Evolutionary conservation across 352 stramenopile species (phyloP).

Genomic region (Plasmopara viticola): DNA sequence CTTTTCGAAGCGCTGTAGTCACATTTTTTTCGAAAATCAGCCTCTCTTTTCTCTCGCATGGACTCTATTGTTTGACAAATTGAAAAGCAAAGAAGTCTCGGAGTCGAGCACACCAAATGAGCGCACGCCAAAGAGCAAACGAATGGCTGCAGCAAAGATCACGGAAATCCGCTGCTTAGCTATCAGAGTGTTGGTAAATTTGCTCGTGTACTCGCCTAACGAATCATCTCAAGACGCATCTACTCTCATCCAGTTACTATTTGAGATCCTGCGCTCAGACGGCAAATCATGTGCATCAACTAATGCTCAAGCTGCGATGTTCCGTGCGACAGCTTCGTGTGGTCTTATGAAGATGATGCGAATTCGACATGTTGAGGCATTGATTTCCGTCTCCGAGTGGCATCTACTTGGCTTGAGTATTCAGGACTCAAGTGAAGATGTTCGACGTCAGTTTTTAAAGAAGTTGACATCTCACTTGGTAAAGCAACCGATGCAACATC

Average conservation of each 20-base stretch:
- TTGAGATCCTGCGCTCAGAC: slow-evolving; percentile 57
- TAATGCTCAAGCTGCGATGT: slow-evolving; percentile 33
- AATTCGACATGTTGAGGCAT: slow-evolving; percentile 43
- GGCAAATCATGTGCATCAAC: slow-evolving; percentile 40
- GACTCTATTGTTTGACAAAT: slow-evolving; percentile 39
- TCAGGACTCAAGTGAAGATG: slow-evolving; percentile 67
- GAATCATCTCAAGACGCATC: slow-evolving; percentile 20
- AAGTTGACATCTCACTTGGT: slow-evolving; percentile 69
- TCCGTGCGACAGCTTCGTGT: slow-evolving; percentile 42
- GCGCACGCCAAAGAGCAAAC: slow-evolving; percentile 16
- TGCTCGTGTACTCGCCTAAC: slow-evolving; percentile 34
- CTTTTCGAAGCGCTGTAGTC: slow-evolving; percentile 49
- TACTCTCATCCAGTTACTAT: slow-evolving; percentile 43
- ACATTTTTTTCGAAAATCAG: slow-evolving; percentile 19
- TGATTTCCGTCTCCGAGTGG: slow-evolving; percentile 55
- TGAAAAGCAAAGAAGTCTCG: slow-evolving; percentile 14
- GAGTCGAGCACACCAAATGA: slow-evolving; percentile 14
- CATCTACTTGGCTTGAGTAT: slow-evolving; percentile 71
- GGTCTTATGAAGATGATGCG: slow-evolving; percentile 64
- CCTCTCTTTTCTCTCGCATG: slow-evolving; percentile 34
- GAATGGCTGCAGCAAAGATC: slow-evolving; percentile 13
- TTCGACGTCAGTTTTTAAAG: slow-evolving; percentile 65
- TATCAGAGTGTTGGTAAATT: slow-evolving; percentile 55
- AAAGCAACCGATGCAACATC: slow-evolving; percentile 48
- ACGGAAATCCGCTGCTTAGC: slow-evolving; percentile 51